Evolutionary conservation across 2,329 filamentous ascomycete genomes (phyloP).

Genomic region (Bipolaris bicolor): DNA sequence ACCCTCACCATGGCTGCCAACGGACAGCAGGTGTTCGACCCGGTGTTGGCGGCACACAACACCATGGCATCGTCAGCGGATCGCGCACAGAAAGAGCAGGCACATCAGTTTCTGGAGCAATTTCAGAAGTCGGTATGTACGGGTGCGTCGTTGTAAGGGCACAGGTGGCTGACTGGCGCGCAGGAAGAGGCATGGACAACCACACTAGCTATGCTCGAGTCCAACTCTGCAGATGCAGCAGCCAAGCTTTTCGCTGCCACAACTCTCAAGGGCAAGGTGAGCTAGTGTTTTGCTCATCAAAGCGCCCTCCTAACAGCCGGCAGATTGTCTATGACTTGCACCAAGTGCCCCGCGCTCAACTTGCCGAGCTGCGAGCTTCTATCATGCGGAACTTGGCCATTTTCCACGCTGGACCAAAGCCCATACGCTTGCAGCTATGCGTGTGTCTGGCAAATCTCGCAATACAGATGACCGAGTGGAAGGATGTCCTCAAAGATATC

Average conservation of each 20-base stretch:
- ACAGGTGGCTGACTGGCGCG: slow-evolving; percentile 32
- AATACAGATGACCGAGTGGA: slow-evolving; percentile 96
- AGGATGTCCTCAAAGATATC: slow-evolving; percentile 84
- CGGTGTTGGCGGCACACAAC: slow-evolving; percentile 84
- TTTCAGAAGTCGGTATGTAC: slow-evolving; percentile 95
- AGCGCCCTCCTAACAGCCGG: slow-evolving; percentile 26
- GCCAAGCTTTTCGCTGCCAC: slow-evolving; percentile 95
- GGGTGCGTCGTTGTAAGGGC: slow-evolving; percentile 15
- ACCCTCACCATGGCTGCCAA: slow-evolving; percentile 68
- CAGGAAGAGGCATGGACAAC: slow-evolving; percentile 91
- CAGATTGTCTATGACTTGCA: slow-evolving; percentile 97
- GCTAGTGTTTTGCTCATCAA: slow-evolving; percentile 21
- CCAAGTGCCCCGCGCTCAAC: slow-evolving; percentile 78
- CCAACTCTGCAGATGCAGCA: slow-evolving; percentile 74
- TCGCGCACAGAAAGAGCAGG: slow-evolving; percentile 82
- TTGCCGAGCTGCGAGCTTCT: slow-evolving; percentile 80
- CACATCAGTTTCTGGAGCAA: slow-evolving; percentile 86
- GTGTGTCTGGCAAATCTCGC: slow-evolving; percentile 93
- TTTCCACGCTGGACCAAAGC: slow-evolving; percentile 81
- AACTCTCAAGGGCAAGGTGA: slow-evolving; percentile 96
- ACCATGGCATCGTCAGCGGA: slow-evolving; percentile 88
- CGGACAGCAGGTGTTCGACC: slow-evolving; percentile 75
- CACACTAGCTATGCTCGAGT: slow-evolving; percentile 85
- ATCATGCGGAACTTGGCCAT: slow-evolving; percentile 80
- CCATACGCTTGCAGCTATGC: slow-evolving; percentile 82